Base-by-base conservation (phyloP, 495 filamentous ascomycete species). In the Apiosordaria backusii region DNA sequence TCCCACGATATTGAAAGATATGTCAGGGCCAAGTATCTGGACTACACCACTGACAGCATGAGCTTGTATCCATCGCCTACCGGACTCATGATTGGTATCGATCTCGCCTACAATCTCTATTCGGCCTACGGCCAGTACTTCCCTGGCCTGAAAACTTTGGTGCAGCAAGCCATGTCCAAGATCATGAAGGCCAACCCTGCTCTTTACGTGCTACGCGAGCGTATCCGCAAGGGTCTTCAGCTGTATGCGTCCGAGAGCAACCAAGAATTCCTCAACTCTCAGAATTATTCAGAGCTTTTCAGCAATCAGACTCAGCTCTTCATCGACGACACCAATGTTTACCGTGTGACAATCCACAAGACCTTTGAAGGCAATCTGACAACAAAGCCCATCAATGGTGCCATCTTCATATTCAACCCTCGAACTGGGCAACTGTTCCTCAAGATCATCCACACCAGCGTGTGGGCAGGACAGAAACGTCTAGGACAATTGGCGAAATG, bases 361-460 rank as follows among this genome's bases (percentile, higher is more conserved):
- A 99, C 96, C 0, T 99, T 99, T 69, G 96, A 99, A 77, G 96
- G 96, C 68, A 99, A 99, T 72, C 81, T 99, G 83, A 99, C 96
- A 1, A 99, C 96, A 0, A 99, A 99, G 80, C 96, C 96, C 22
- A 99, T 99, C 82, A 99, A 99, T 78, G 96, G 96, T 74, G 96
- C 96, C 40, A 99, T 99, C 74, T 98, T 99, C 82, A 98, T 99
- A 79, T 97, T 99, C 87, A 99, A 98, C 74, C 96, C 96, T 19
- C 88, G 96, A 57, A 98, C 96, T 68, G 96, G 96, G 35, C 96
- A 99, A 72, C 80, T 99, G 21, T 99, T 99, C 86, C 78, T 99
- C 71, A 99, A 99, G 86, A 97, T 99, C 74, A 99, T 99, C 70
- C 96, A 99, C 80, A 99, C 96, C 3, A 97, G 93, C 72, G 96